phyloP scores from a whole-genome alignment of 495 filamentous ascomycete species.

The Lindgomyces ingoldianus region DNA sequence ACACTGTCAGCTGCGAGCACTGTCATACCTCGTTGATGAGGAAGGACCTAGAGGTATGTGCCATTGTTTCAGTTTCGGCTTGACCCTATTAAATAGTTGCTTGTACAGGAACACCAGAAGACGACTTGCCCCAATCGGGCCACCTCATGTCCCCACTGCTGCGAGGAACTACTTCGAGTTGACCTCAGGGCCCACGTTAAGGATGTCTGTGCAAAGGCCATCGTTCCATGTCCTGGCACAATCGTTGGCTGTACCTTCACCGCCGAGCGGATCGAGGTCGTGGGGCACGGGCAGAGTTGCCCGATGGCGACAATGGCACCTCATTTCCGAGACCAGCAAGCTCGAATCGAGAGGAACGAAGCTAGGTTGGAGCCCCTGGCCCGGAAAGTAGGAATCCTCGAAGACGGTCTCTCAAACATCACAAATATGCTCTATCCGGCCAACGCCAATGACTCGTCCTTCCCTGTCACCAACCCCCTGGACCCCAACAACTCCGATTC shows the following conservation, averaged over 20 bases:
- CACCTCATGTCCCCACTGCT: conserved; percentile 58
- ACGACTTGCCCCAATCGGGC: conserved; percentile 54
- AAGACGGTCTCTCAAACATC: conserved; percentile 56
- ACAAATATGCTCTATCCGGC: conserved; percentile 44
- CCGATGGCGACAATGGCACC: conserved; percentile 61
- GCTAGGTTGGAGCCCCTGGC: conserved; percentile 58
- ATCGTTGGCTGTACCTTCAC: conserved; percentile 59
- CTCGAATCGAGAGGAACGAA: conserved; percentile 58
- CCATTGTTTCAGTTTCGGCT: conserved; percentile 1
- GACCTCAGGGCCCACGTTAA: conserved; percentile 55
- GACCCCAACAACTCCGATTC: conserved; percentile 31
- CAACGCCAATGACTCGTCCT: conserved; percentile 32
- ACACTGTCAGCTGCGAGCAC: conserved; percentile 53
- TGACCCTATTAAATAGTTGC: conserved; percentile 10
- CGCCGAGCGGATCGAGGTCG: conserved; percentile 53
- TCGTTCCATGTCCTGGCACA: conserved; percentile 56
- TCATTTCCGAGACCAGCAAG: conserved; percentile 58
- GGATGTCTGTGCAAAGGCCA: conserved; percentile 54
- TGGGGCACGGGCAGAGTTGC: conserved; percentile 56
- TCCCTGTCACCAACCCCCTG: conserved; percentile 32
- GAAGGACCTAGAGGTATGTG: conserved; percentile 58
- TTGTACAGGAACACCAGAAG: conserved; percentile 51
- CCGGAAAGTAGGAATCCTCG: conserved; percentile 60
- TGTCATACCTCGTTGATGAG: conserved; percentile 60
- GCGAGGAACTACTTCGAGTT: conserved; percentile 50